phyloP scores from a whole-genome alignment of 2,329 filamentous ascomycete genomes.

The Cladosporium colombiae region DNA sequence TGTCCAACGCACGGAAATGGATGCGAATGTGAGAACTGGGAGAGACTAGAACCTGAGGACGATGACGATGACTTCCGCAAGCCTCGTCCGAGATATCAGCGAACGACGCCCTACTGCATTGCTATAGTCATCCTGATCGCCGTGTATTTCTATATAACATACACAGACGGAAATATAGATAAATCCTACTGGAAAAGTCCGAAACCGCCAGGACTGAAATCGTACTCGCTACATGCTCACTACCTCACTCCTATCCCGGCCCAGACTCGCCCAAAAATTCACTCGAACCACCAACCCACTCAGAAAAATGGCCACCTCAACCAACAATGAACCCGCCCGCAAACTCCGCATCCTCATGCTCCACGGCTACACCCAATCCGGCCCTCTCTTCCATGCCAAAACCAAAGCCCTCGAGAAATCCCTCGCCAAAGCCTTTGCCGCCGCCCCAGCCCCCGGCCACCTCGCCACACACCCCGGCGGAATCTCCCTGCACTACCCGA shows the following conservation, averaged over 20 bases:
- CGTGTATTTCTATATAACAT: not conserved
- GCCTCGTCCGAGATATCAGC: constrained; percentile 9
- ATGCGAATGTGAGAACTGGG: too few relatives aligned
- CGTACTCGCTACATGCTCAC: not conserved
- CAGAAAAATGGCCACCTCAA: constrained; percentile 16
- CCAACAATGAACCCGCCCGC: not conserved
- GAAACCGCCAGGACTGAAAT: not conserved
- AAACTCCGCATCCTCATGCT: constrained; percentile 53
- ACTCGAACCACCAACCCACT: not conserved
- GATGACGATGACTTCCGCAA: constrained; percentile 4
- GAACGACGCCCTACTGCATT: constrained; percentile 7
- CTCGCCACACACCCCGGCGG: constrained; percentile 40
- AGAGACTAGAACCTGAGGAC: not conserved
- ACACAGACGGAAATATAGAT: not conserved
- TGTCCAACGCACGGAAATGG: not conserved
- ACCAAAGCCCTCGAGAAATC: constrained; percentile 84
- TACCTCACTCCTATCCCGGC: not conserved
- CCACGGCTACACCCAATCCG: constrained; percentile 85
- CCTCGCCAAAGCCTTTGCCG: constrained; percentile 70
- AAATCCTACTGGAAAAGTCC: not conserved
- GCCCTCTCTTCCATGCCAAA: constrained; percentile 80
- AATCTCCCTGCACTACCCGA: constrained; percentile 49
- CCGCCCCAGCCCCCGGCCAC: constrained; percentile 52
- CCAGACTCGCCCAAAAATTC: not conserved
- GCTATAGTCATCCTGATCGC: not conserved